These are phyloP conservation scores for Phycomyces blakesleeanus DNA, from an alignment of 192 early-diverging fungal species.

Conservation along the genomic window DNA sequence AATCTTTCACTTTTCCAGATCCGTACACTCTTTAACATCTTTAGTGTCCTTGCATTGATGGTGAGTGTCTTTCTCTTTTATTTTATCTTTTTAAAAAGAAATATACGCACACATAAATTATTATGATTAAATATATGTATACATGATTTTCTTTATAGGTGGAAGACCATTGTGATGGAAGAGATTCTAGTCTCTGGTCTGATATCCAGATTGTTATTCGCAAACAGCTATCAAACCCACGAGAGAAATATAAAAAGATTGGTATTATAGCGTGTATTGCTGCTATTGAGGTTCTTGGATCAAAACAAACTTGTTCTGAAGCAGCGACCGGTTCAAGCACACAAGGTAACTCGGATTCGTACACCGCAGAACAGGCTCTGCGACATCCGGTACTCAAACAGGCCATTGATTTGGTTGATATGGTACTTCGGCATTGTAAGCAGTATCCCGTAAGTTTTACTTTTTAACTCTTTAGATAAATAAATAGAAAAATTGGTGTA, in stretches of 20 bases:
- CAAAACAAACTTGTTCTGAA: constrained; percentile 18
- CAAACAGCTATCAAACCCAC: constrained; percentile 73
- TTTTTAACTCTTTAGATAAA: constrained; percentile 9
- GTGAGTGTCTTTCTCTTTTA: constrained; percentile 28
- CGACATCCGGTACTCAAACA: constrained; percentile 43
- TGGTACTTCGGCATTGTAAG: constrained; percentile 43
- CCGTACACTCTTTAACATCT: constrained; percentile 60
- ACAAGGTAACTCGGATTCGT: constrained; percentile 8
- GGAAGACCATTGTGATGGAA: not conserved
- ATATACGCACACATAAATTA: too few species aligned
- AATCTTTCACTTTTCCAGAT: constrained; percentile 61
- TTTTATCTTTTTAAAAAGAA: too few species aligned
- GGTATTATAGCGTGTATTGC: constrained; percentile 70
- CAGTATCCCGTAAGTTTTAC: constrained; percentile 38
- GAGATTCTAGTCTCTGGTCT: constrained; percentile 45
- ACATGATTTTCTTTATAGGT: too few species aligned
- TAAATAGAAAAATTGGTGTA: too few species aligned
- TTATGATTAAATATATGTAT: too few species aligned
- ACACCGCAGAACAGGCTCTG: constrained; percentile 1
- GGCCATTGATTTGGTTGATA: constrained; percentile 54
- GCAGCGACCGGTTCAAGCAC: constrained; percentile 11
- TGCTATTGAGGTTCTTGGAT: constrained; percentile 58
- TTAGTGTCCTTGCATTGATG: constrained; percentile 59
- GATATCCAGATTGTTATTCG: constrained; percentile 70
- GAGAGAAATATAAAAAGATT: constrained; percentile 61